Base-by-base conservation (phyloP, 2,329 filamentous ascomycete genomes). In the Periconia macrospinosa region DNA sequence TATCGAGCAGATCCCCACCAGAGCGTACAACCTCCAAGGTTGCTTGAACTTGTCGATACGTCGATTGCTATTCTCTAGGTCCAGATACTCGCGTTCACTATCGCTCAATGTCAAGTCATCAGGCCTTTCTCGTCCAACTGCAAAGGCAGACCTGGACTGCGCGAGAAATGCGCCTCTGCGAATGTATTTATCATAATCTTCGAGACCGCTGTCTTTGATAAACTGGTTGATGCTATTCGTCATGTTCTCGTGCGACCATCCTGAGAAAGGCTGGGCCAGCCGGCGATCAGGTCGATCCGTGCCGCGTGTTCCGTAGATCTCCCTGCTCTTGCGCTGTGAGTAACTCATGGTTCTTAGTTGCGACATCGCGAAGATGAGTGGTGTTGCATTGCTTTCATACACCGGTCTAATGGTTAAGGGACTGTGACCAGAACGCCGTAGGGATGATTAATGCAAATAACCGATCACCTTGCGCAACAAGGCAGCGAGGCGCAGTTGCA, bases 31-130 rank as follows among this genome's bases (percentile, higher is more conserved):
- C 37, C 58, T 53, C 55, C 58, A 58, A 11, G 61, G 61, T 23
- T 65, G 61, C 14, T 60, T 65, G 54, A 62, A 65, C 33, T 56
- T 59, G 47, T 62, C 61, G 30, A 65, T 56, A n/a, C 55, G 57
- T 18, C 56, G 50, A 2, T 50, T 20, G 50, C 58, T 61, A 33
- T 57, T 47, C 30, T 63, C 60, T 1, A 63, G 50, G 10, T 58
- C 48, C 1, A 63, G 43, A 42, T 48, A 57, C 10, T 48, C 9
- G 1, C 55, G 56, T 48, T 63, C 60, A 23, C 30, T 44, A 8
- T 59, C 54, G 20, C 51, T 60, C 44, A 63, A 45, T 1, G 30
- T 47, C 18, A 63, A 47, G n/a, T 50, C 57, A 33, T 63, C 58
- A 17, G 35, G 44, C 42, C 60, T 37, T n/a, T 45, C 41, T 20